Conservation (phyloP, 768 basidiomycete genomes). For the Stropharia rugosoannulata region DNA sequence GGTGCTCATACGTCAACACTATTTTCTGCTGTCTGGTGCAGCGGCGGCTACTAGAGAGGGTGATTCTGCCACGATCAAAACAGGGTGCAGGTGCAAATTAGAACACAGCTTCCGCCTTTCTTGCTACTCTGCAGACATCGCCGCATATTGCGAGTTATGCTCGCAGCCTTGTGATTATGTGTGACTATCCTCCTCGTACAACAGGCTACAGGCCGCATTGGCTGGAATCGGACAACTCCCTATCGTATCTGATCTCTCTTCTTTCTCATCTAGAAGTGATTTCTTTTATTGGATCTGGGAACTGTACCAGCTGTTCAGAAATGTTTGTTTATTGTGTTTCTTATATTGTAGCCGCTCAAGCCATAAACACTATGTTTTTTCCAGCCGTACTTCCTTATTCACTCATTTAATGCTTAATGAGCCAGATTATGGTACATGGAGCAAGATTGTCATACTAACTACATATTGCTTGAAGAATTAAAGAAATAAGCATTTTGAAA, state of each 20-base stretch:
- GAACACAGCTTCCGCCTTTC: neutral
- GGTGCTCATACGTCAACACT: slow-evolving; percentile 1
- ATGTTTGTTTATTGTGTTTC: neutral
- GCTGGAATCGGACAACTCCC: neutral
- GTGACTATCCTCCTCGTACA: neutral
- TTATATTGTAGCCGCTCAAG: neutral
- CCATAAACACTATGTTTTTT: too few relatives aligned
- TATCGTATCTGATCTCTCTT: neutral
- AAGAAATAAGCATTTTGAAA: too few relatives aligned
- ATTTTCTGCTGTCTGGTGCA: slow-evolving; percentile 7
- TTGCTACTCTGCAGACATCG: neutral
- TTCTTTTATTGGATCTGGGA: neutral
- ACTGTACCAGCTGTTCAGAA: neutral
- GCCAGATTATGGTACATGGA: too few relatives aligned
- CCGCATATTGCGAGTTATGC: slow-evolving; percentile 6
- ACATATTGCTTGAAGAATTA: too few relatives aligned
- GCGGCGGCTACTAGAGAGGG: slow-evolving; percentile 1
- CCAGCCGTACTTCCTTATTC: too few relatives aligned
- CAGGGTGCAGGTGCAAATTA: neutral
- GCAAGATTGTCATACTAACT: too few relatives aligned
- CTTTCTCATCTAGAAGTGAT: neutral
- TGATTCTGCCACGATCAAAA: neutral
- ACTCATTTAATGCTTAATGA: too few relatives aligned
- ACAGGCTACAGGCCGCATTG: neutral
- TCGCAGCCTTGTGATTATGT: neutral